These are phyloP conservation scores for Suhomyces atakaporum DNA, from an alignment of 1,139 yeast species.

Conservation along the genomic window DNA sequence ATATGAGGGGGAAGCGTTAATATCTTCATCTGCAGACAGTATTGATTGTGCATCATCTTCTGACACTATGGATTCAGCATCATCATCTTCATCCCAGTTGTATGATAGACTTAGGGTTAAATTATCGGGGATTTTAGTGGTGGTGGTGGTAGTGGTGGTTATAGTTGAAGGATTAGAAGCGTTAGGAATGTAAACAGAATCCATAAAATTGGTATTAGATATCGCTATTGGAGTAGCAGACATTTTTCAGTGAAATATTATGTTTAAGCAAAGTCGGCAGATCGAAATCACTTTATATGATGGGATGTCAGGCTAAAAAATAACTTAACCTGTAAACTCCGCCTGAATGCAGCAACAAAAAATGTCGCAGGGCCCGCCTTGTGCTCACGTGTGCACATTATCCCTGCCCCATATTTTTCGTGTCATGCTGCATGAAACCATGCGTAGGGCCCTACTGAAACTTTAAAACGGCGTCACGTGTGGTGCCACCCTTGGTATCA, in stretches of 20 bases:
- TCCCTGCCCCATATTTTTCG: not conserved
- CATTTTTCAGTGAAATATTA: slow-evolving; percentile 1
- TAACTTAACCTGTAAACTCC: slow-evolving; percentile 2
- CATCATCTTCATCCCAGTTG: slow-evolving; percentile 15
- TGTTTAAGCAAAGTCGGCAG: not conserved
- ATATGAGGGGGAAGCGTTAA: slow-evolving; percentile 4
- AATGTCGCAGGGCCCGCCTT: slow-evolving; percentile 8
- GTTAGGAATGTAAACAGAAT: slow-evolving; percentile 1
- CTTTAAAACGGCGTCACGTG: slow-evolving; percentile 1
- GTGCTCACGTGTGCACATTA: slow-evolving; percentile 2
- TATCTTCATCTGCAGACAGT: slow-evolving; percentile 8
- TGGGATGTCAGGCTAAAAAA: not conserved
- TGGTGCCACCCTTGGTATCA: not conserved
- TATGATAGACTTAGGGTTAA: slow-evolving; percentile 10
- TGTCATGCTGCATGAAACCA: not conserved
- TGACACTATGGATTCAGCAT: slow-evolving; percentile 12
- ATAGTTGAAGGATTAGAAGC: too few relatives aligned
- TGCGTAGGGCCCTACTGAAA: too few relatives aligned
- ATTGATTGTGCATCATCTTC: slow-evolving; percentile 15
- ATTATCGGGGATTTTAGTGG: slow-evolving; percentile 8
- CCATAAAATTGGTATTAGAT: slow-evolving; percentile 3
- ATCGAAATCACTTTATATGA: too few relatives aligned
- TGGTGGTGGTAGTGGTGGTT: slow-evolving; percentile 5
- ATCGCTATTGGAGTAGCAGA: slow-evolving; percentile 9
- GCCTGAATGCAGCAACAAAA: slow-evolving; percentile 4